Conservation (phyloP, 2,329 filamentous ascomycete species). For the Diaporthe helianthi region DNA sequence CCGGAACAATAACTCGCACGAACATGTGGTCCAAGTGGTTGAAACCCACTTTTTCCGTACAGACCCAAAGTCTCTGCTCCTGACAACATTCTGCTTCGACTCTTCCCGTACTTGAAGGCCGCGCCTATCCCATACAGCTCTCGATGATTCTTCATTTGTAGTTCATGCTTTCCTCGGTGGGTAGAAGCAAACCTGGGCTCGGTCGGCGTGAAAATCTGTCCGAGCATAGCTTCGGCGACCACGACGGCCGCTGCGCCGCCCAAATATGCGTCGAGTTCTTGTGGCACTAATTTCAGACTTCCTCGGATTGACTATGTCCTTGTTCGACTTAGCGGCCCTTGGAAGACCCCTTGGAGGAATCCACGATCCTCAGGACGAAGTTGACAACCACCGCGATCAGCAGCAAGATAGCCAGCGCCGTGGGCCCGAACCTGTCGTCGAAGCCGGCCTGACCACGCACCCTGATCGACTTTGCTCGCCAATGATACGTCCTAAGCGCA, state of each 20-base stretch:
- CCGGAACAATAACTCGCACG: background rate
- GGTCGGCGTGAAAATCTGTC: background rate
- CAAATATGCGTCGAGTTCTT: background rate
- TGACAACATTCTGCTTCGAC: background rate
- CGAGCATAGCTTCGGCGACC: background rate
- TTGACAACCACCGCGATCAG: conserved; percentile 93
- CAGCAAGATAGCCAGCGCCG: conserved; percentile 84
- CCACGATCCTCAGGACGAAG: conserved; percentile 81
- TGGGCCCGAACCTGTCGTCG: conserved; percentile 94
- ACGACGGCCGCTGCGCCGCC: background rate
- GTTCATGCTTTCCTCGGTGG: background rate
- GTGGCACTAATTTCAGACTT: background rate
- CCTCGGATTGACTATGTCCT: background rate
- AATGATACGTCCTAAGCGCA: conserved; percentile 93
- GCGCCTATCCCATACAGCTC: background rate
- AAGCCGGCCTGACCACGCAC: conserved; percentile 93
- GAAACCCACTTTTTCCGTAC: background rate
- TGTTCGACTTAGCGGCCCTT: conserved; percentile 38
- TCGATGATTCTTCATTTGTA: background rate
- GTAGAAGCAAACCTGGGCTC: background rate
- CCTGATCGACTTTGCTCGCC: conserved; percentile 92
- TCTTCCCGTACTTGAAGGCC: background rate
- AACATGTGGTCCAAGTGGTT: background rate
- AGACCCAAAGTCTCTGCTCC: background rate
- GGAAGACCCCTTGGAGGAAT: conserved; percentile 50